Conservation (phyloP, 2,329 filamentous ascomycete genomes). For the Hypocrella siamensis region DNA sequence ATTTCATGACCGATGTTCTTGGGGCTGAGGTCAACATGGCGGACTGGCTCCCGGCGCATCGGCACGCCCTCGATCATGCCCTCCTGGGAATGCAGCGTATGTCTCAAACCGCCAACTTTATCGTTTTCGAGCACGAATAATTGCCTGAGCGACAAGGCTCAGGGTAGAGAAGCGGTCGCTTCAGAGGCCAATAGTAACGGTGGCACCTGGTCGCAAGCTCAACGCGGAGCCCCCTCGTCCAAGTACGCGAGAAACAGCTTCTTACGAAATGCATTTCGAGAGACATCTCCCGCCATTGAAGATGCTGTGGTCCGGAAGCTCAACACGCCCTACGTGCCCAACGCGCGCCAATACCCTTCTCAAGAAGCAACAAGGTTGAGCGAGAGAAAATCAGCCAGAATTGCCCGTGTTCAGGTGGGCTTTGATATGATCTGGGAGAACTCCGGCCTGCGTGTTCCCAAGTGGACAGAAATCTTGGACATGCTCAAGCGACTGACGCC, state of each 20-base stretch:
- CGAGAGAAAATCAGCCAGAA: slow-evolving; percentile 7
- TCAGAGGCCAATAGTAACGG: too few species aligned
- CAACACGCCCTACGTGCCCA: slow-evolving; percentile 13
- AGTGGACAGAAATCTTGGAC: slow-evolving; percentile 24
- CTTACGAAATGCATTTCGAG: slow-evolving; percentile 14
- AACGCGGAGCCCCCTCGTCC: background rate
- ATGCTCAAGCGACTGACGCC: slow-evolving; percentile 21
- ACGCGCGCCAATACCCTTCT: slow-evolving; percentile 13
- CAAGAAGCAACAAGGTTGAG: slow-evolving; percentile 9
- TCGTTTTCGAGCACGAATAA: too few species aligned
- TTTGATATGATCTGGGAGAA: slow-evolving; percentile 17
- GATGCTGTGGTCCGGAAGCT: slow-evolving; percentile 8
- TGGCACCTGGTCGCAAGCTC: too few species aligned
- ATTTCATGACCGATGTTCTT: slow-evolving; percentile 28
- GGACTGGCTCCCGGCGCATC: slow-evolving; percentile 20
- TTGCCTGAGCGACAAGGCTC: too few species aligned
- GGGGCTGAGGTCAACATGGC: slow-evolving; percentile 27
- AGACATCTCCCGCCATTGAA: slow-evolving; percentile 7
- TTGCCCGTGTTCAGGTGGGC: slow-evolving; percentile 19
- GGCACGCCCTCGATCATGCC: slow-evolving; percentile 10
- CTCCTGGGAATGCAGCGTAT: slow-evolving; percentile 8
- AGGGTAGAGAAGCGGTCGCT: too few species aligned
- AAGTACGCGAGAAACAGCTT: slow-evolving; percentile 11
- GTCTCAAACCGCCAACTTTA: slow-evolving; percentile 3
- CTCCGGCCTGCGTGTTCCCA: slow-evolving; percentile 12